Evolutionary conservation across 306 rosid species (phyloP).

Genomic region (Acacia confusa): DNA sequence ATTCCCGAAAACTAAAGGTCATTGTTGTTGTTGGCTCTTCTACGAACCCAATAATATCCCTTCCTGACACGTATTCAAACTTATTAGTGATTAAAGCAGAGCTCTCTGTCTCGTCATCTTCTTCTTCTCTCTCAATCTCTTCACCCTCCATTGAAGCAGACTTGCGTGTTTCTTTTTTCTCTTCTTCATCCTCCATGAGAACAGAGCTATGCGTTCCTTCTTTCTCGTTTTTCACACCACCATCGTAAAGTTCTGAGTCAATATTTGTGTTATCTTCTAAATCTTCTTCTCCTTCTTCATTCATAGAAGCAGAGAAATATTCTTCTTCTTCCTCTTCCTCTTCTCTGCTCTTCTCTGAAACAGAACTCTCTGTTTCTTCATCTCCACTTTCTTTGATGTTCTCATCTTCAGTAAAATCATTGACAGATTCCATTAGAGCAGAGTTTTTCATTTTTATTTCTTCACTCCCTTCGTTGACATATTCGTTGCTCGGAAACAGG

Average conservation of each 20-base stretch:
- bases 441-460: neutral
- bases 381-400: conserved; percentile 10
- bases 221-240: neutral
- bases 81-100: conserved; percentile 30
- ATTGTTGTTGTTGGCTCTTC: conserved; percentile 40
- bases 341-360: neutral
- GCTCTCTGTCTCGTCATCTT: conserved; percentile 17
- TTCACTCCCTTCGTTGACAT: neutral
- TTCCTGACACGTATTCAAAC: conserved; percentile 24
- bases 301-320: neutral
- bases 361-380: neutral
- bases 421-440: neutral
- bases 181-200: neutral
- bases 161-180: neutral
- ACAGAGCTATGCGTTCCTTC: neutral
- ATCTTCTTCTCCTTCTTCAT: neutral
- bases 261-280: neutral
- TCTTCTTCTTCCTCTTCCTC: neutral
- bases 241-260: neutral
- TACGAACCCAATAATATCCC: conserved; percentile 22
- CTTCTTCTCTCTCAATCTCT: neutral
- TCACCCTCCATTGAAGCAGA: neutral
- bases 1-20: conserved; percentile 41
- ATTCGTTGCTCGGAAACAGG: conserved; percentile 6
- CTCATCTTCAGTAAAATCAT: neutral